Percentiles rank a stretch among this genome's conserved stretches.
phyloP scores from a whole-genome alignment of 805 yeast genomes.

The Wickerhamomyces xylosicus region DNA sequence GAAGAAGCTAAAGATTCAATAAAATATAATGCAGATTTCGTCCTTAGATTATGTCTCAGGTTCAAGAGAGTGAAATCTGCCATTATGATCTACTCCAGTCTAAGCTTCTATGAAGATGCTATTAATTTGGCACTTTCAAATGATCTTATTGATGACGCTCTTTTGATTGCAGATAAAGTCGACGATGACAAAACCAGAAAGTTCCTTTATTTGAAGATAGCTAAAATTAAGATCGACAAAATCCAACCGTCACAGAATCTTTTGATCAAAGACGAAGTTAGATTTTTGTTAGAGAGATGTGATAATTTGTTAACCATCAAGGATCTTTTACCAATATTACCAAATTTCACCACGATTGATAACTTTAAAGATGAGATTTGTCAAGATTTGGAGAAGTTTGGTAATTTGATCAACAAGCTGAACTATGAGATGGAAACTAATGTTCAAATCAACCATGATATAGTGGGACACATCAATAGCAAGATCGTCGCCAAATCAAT shows the following conservation, averaged over 20 bases:
- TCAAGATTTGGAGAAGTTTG: constrained; percentile 64
- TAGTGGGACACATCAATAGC: constrained; percentile 54
- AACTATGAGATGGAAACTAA: constrained; percentile 73
- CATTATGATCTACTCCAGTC: constrained; percentile 56
- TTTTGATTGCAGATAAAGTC: constrained; percentile 46
- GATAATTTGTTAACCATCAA: constrained; percentile 53
- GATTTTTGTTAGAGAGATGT: constrained; percentile 31
- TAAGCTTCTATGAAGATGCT: constrained; percentile 73
- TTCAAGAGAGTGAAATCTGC: constrained; percentile 54
- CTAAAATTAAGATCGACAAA: constrained; percentile 20
- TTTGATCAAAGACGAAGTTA: constrained; percentile 19
- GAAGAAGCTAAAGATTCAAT: constrained; percentile 29
- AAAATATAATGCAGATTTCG: constrained; percentile 59
- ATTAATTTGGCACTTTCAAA: constrained; percentile 59
- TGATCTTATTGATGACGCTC: constrained; percentile 48
- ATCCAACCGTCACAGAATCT: constrained; percentile 20
- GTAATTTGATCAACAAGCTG: constrained; percentile 50
- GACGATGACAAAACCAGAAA: constrained; percentile 46
- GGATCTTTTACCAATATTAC: constrained; percentile 76
- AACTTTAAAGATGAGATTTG: constrained; percentile 79
- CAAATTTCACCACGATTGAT: constrained; percentile 74
- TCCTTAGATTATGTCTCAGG: constrained; percentile 61
- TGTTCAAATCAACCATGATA: constrained; percentile 44
- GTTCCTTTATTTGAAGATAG: constrained; percentile 61
- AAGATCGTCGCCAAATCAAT: constrained; percentile 53